phyloP scores from a whole-genome alignment of 75 land plant species.

The Sequoia sempervirens region DNA sequence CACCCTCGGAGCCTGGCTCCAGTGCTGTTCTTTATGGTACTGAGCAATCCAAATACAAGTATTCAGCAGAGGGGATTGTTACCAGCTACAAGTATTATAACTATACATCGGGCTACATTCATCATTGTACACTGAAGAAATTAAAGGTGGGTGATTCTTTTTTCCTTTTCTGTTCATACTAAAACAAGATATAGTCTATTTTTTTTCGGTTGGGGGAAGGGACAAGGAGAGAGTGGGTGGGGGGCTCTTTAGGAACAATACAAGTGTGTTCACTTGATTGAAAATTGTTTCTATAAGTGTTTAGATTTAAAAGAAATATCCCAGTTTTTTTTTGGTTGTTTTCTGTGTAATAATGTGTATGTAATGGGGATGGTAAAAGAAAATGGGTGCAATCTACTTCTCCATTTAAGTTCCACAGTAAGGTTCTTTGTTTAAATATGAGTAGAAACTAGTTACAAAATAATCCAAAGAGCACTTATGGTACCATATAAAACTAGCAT shows the following conservation, averaged over 20 bases:
- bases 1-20: slow-evolving; percentile 27
- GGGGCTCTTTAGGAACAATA: no score
- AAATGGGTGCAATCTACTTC: no score
- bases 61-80: slow-evolving; percentile 24
- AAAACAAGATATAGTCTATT: background rate
- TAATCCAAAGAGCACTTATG: background rate
- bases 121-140: slow-evolving; percentile 43
- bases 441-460: no score
- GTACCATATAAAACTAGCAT: background rate
- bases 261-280: no score
- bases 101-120: slow-evolving; percentile 69
- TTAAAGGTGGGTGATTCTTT: slow-evolving; percentile 29
- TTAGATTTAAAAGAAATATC: no score
- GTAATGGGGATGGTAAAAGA: no score
- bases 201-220: no score
- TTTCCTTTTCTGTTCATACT: background rate
- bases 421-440: background rate
- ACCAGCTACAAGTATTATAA: slow-evolving; percentile 49
- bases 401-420: no score
- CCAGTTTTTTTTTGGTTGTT: no score
- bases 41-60: slow-evolving; percentile 4
- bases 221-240: no score
- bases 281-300: background rate
- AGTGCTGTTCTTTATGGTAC: slow-evolving; percentile 35
- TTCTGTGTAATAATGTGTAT: no score